These are phyloP conservation scores for Harrya chromipes DNA, from an alignment of 768 basidiomycete genomes.

Conservation along the genomic window DNA sequence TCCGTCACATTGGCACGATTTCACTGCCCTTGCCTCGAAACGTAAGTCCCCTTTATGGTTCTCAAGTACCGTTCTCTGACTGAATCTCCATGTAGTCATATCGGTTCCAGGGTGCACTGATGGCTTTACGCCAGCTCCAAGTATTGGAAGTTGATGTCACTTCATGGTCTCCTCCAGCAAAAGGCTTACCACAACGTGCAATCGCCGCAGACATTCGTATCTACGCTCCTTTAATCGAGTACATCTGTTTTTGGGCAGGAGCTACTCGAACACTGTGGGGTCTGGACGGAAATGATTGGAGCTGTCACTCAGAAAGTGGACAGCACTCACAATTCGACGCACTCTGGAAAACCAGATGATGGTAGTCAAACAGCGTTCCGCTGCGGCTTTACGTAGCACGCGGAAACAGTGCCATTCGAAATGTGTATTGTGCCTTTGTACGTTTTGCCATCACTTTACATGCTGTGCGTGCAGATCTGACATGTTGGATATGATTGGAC, in stretches of 20 bases:
- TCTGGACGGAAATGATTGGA: constrained; percentile 37
- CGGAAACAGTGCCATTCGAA: constrained; percentile 14
- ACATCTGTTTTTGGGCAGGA: constrained; percentile 35
- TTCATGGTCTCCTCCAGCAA: constrained; percentile 33
- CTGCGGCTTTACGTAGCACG: constrained; percentile 28
- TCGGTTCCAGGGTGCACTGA: constrained; percentile 33
- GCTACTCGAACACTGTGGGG: constrained; percentile 28
- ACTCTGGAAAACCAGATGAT: constrained; percentile 29
- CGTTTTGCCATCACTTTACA: constrained; percentile 20
- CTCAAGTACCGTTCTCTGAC: constrained; percentile 20
- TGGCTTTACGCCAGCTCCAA: constrained; percentile 33
- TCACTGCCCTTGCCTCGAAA: constrained; percentile 33
- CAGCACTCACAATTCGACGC: constrained; percentile 28
- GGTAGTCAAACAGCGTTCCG: constrained; percentile 11
- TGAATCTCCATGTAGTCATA: constrained; percentile 28
- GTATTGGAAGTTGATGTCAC: constrained; percentile 38
- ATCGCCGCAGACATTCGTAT: constrained; percentile 39
- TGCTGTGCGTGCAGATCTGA: constrained; percentile 19
- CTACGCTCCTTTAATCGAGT: constrained; percentile 35
- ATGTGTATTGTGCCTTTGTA: constrained; percentile 27
- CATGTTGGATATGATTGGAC: constrained; percentile 16
- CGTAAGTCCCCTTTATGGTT: constrained; percentile 28
- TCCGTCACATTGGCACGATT: constrained; percentile 40
- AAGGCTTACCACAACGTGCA: constrained; percentile 32
- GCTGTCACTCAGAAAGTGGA: constrained; percentile 23